Conservation (phyloP, 495 filamentous ascomycete genomes). For the Aspergillus biplanus region DNA sequence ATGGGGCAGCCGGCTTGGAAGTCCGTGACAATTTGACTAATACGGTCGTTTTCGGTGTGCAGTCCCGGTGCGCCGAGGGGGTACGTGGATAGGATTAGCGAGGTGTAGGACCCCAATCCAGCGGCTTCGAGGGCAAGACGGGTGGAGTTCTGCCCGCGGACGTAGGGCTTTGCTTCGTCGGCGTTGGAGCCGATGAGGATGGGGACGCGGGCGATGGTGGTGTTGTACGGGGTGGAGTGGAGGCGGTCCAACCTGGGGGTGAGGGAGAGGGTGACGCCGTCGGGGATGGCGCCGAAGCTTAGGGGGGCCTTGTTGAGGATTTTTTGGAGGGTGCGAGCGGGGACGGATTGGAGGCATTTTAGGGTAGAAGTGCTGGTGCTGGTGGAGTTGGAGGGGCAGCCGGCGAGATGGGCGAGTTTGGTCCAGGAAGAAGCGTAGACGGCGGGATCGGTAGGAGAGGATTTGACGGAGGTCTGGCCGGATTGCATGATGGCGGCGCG, state of each 20-base stretch:
- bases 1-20: slow-evolving; percentile 26
- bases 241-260: background rate
- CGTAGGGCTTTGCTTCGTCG: background rate
- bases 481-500: slow-evolving; percentile 34
- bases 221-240: no score
- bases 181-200: slow-evolving; percentile 3
- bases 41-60: slow-evolving; percentile 24
- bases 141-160: background rate
- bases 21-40: slow-evolving; percentile 29
- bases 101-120: background rate
- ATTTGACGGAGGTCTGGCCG: slow-evolving; percentile 16
- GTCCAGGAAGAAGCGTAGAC: no score
- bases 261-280: background rate
- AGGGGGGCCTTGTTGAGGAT: background rate
- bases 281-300: slow-evolving; percentile 13
- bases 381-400: slow-evolving; percentile 10
- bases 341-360: slow-evolving; percentile 1
- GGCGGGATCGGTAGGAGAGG: no score
- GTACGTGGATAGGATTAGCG: background rate
- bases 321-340: background rate
- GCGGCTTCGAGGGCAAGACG: background rate
- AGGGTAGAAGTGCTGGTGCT: background rate
- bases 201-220: slow-evolving; percentile 6
- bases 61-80: slow-evolving; percentile 16
- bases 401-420: slow-evolving; percentile 13